These are phyloP conservation scores for Cladobotryum protrusum DNA, from an alignment of 2,329 filamentous ascomycete genomes.

Conservation along the genomic window DNA sequence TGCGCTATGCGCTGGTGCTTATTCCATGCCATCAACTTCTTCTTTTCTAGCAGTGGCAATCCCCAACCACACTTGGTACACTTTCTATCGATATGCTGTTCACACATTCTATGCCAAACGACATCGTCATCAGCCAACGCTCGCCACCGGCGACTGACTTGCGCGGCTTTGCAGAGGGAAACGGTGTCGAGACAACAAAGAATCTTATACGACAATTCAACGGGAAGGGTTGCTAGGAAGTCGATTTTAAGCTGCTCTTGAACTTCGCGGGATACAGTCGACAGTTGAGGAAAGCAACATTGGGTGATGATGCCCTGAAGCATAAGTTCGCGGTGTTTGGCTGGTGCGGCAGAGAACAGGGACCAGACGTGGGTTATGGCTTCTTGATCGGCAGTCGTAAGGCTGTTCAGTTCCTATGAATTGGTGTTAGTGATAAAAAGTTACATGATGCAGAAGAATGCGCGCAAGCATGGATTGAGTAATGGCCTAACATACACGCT, in stretches of 20 bases:
- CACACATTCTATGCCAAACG: conserved; percentile 96
- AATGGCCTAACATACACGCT: conserved; percentile 57
- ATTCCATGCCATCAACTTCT: conserved; percentile 79
- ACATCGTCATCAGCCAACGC: conserved; percentile 92
- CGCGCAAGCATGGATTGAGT: conserved; percentile 12
- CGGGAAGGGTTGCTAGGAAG: conserved; percentile 81
- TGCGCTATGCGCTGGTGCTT: conserved; percentile 66
- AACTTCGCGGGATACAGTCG: conserved; percentile 83
- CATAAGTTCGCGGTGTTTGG: conserved; percentile 93
- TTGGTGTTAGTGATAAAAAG: conserved; percentile 5
- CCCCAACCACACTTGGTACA: conserved; percentile 97
- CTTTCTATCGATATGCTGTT: conserved; percentile 90
- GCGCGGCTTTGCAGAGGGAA: conserved; percentile 90
- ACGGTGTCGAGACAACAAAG: conserved; percentile 88
- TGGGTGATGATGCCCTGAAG: conserved; percentile 92
- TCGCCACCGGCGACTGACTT: conserved; percentile 86
- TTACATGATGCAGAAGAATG: neutral
- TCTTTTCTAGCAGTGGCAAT: conserved; percentile 80
- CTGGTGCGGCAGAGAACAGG: conserved; percentile 88
- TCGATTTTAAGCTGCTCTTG: conserved; percentile 96
- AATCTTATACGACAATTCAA: conserved; percentile 89
- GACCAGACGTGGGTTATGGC: conserved; percentile 98
- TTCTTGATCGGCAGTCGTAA: conserved; percentile 82
- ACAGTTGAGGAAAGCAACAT: conserved; percentile 96
- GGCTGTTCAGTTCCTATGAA: conserved; percentile 66